Conservation (phyloP, 1,284 basidiomycete species). For the Boletellus sp. region DNA sequence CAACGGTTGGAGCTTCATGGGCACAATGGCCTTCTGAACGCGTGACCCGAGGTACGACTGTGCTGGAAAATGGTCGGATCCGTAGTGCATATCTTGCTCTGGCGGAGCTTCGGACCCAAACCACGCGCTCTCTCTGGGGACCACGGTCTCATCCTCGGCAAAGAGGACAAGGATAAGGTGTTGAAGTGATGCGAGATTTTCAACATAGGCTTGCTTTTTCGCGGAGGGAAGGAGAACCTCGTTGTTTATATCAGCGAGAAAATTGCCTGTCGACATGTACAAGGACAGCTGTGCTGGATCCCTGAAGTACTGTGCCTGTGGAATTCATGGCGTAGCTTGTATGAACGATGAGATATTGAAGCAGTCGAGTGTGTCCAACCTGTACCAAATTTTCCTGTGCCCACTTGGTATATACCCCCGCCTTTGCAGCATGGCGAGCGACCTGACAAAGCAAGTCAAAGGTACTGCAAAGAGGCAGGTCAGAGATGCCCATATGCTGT, state of each 20-base stretch:
- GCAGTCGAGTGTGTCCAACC: slow-evolving; percentile 36
- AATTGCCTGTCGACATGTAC: slow-evolving; percentile 71
- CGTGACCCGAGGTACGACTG: slow-evolving; percentile 18
- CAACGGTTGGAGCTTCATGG: slow-evolving; percentile 72
- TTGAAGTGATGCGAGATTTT: slow-evolving; percentile 56
- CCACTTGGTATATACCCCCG: slow-evolving; percentile 80
- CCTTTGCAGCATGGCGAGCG: slow-evolving; percentile 67
- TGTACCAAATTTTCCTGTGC: slow-evolving; percentile 82
- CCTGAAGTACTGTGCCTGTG: slow-evolving; percentile 89
- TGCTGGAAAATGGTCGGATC: slow-evolving; percentile 4
- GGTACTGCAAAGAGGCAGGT: slow-evolving; percentile 70
- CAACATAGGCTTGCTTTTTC: slow-evolving; percentile 59
- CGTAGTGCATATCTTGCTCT: slow-evolving; percentile 30
- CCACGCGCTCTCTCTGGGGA: slow-evolving; percentile 84
- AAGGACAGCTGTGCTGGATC: slow-evolving; percentile 73
- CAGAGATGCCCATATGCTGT: slow-evolving; percentile 83
- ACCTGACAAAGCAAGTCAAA: slow-evolving; percentile 76
- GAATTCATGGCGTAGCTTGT: slow-evolving; percentile 1
- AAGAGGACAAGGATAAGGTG: slow-evolving; percentile 68
- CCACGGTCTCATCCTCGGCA: slow-evolving; percentile 69
- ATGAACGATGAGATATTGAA: neutral
- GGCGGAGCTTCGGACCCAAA: slow-evolving; percentile 65
- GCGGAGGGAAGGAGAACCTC: slow-evolving; percentile 42
- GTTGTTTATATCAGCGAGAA: slow-evolving; percentile 76
- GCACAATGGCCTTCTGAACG: slow-evolving; percentile 49